Base-by-base conservation (phyloP, 2,329 filamentous ascomycete species). In the Lasiodiplodia sp. region DNA sequence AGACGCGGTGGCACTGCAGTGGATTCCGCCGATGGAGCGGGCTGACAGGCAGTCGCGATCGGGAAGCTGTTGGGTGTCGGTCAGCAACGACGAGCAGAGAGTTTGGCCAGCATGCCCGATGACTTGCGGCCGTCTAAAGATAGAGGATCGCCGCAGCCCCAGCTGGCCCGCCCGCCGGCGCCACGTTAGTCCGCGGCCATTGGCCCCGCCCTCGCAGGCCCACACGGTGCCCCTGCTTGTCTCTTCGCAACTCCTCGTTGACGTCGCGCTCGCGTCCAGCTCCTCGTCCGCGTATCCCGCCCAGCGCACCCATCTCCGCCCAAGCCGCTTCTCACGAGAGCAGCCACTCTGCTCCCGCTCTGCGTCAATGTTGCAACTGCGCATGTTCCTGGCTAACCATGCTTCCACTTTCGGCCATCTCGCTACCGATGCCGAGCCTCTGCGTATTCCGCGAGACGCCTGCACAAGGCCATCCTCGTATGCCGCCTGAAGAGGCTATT, bases 91-190 rank as follows among this genome's bases (percentile, higher is more conserved):
- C 28, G 28, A 38, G 57, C 58, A 25, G 47, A 64, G 47, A 64
- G 60, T 64, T 64, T 52, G 60, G n/a, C 60, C 40, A 63, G 58
- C 58, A 44, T 25, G 57, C n/a, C 21, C 57, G 58, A 51, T 34
- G 60, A 52, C 40, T 37, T 64, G 60, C 60, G 60, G 60, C 51
- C 18, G 58, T 64, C 60, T 64, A 64, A 64, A 64, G 44, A 64
- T 64, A 64, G 58, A 23, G 38, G 37, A 47, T 47, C 57, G 28
- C 37, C 55, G n/a, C 18, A 23, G 55, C 16, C 31, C 16, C 31
- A 12, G 25, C 52, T n/a, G 18, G n/a, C 18, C 31, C 18, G 31
- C 31, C 31, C 55, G 37, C 25, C 37, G 55, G 55, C 55, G 28
- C 55, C 31, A 60, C 56, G 47, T 52, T 25, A 47, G 18, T 34